phyloP scores from a whole-genome alignment of 345 rosid genomes.

The Anastatica hierochuntica region DNA sequence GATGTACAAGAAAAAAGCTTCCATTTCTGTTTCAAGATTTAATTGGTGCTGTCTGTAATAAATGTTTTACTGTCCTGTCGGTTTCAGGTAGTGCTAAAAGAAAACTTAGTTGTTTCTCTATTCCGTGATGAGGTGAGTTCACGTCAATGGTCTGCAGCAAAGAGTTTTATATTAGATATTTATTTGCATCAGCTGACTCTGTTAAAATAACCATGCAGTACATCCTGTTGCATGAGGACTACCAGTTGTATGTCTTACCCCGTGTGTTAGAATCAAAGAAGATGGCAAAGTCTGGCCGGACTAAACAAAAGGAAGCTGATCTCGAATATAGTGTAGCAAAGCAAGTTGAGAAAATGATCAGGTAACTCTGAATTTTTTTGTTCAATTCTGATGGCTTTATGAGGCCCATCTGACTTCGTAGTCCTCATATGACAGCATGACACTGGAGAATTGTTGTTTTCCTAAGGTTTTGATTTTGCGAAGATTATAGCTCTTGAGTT shows the following conservation, averaged over 20 bases:
- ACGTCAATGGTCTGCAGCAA: background rate
- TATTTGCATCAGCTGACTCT: constrained; percentile 24
- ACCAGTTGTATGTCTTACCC: constrained; percentile 93
- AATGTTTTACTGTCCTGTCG: constrained; percentile 11
- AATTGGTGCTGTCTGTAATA: background rate
- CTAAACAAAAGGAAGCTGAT: constrained; percentile 93
- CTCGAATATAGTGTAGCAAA: constrained; percentile 95
- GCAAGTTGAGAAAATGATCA: constrained; percentile 98
- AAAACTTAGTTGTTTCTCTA: constrained; percentile 71
- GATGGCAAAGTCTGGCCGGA: constrained; percentile 97
- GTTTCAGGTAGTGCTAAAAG: constrained; percentile 85
- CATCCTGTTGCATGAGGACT: constrained; percentile 82
- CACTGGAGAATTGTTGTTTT: constrained; percentile 2
- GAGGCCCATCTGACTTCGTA: background rate
- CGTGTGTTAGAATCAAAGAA: constrained; percentile 89
- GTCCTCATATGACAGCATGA: constrained; percentile 9
- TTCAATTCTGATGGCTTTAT: background rate
- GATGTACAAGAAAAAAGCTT: constrained; percentile 1
- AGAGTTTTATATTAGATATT: background rate
- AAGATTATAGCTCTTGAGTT: constrained; percentile 3
- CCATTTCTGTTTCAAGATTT: constrained; percentile 1
- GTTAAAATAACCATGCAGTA: constrained; percentile 47
- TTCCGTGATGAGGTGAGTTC: constrained; percentile 89
- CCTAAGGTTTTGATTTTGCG: background rate
- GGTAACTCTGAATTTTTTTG: constrained; percentile 30